Evolutionary conservation across 331 rosid genomes (phyloP), one percentile per base, ranked within the genome.

Genomic region (Stylosanthes scabra): DNA sequence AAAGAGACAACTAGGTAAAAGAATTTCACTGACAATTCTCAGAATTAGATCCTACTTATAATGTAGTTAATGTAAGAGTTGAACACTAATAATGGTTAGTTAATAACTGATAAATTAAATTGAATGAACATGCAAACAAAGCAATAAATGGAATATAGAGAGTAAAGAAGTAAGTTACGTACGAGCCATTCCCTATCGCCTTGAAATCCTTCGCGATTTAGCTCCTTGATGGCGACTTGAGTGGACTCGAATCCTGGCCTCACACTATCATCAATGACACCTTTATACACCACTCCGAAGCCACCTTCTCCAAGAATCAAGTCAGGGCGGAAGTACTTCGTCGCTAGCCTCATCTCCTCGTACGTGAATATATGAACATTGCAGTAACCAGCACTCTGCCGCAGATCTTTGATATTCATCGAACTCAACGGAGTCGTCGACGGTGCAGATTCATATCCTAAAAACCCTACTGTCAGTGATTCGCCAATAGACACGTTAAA

Each of bases 171-270:
- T 7, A 14, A 52, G 58, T 52, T 75, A 89, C 98, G 76, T 77
- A 93, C 98, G 72, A 93, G 97, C 98, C 98, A 93, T 89, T 93
- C 98, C 84, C 98, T 79, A 66, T 93, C 98, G 83, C 98, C 98
- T 83, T 93, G 98, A 81, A 87, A 87, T 65, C 98, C 97, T 81
- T 91, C 97, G 39, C 88, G 96, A 79, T 93, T 93, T 69, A 91
- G 98, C 83, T 91, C 98, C 82, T 93, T 93, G 60, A 93, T 93
- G 57, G 98, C 98, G 44, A 91, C 97, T 74, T 83, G 90, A 6
- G 80, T 83, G 60, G 71, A 29, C 78, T 77, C 70, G 81, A 74
- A 87, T 75, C 87, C 92, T 0, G 93, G 50, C 70, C 91, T 89
- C n/a, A 90, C 92, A 68, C 71, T 80, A 50, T 85, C 86, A 82